Percentiles rank a stretch among this genome's conserved stretches.
Conservation (phyloP, 257 asterid species). For the Nicotiana sylvestris region DNA sequence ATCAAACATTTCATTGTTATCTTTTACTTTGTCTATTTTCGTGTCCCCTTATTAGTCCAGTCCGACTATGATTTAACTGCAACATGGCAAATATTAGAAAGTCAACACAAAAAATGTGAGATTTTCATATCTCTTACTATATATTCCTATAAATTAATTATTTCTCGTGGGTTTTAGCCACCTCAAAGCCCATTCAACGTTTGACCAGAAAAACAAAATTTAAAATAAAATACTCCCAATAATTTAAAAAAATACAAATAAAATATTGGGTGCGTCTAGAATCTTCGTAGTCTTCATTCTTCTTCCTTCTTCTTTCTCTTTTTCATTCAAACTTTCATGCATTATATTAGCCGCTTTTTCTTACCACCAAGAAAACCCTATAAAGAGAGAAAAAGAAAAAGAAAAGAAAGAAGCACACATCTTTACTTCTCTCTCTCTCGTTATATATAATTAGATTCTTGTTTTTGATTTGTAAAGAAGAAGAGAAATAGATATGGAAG, state of each 20-base stretch:
- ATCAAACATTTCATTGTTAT: not conserved
- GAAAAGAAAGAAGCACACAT: not conserved
- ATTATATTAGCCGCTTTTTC: conserved; percentile 29
- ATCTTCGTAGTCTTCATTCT: not conserved
- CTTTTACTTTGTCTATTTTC: too few relatives aligned
- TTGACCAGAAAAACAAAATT: not conserved
- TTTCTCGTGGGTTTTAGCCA: not conserved
- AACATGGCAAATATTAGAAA: not conserved
- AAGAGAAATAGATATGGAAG: conserved; percentile 18
- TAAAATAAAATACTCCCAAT: not conserved
- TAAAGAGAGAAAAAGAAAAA: too few relatives aligned
- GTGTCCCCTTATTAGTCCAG: not conserved
- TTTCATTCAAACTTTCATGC: conserved; percentile 24
- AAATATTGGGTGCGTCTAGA: not conserved
- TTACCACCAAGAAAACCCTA: conserved; percentile 21
- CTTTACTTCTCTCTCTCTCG: not conserved
- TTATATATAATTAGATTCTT: not conserved
- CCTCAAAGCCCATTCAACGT: not conserved
- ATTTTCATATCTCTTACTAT: not conserved
- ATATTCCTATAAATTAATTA: not conserved
- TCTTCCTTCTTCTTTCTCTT: not conserved
- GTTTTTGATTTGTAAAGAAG: not conserved
- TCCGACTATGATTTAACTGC: not conserved
- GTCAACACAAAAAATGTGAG: not conserved
- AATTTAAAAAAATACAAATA: not conserved